Percentiles rank a stretch among this genome's conserved stretches.
phyloP scores from a whole-genome alignment of 495 filamentous ascomycete genomes.

The Penicillium subrubescens region DNA sequence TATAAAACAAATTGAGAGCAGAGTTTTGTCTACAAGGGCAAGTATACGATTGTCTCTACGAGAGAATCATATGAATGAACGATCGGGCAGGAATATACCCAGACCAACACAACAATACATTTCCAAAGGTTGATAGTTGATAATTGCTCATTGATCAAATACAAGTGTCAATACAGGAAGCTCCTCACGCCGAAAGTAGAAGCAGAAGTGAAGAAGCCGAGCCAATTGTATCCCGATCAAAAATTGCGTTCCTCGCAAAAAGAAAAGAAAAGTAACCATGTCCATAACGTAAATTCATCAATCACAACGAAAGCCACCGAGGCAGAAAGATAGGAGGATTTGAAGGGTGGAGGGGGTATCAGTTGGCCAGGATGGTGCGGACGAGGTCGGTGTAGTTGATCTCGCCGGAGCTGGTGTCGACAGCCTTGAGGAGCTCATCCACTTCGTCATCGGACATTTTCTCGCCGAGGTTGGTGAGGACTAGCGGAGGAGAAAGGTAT shows the following conservation, averaged over 20 bases:
- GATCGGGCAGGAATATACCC: background rate
- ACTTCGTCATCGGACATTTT: slow-evolving; percentile 99
- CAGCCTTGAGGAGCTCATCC: slow-evolving; percentile 95
- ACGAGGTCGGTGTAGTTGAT: slow-evolving; percentile 97
- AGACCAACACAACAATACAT: slow-evolving; percentile 1
- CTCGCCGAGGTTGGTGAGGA: slow-evolving; percentile 95
- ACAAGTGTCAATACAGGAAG: background rate
- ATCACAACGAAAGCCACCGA: background rate
- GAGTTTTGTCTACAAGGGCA: too few species aligned
- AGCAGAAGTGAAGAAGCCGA: slow-evolving; percentile 14
- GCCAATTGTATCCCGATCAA: slow-evolving; percentile 7
- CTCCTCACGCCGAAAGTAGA: slow-evolving; percentile 4
- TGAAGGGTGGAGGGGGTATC: slow-evolving; percentile 30
- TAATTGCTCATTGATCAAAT: slow-evolving; percentile 1
- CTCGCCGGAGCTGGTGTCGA: slow-evolving; percentile 90
- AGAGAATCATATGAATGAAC: background rate
- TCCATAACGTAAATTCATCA: slow-evolving; percentile 24
- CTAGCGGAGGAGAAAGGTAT: slow-evolving; percentile 38
- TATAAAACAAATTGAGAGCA: background rate
- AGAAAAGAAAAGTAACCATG: slow-evolving; percentile 12
- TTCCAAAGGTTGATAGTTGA: background rate
- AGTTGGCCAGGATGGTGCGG: slow-evolving; percentile 92
- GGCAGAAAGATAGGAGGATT: background rate
- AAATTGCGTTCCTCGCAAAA: slow-evolving; percentile 6
- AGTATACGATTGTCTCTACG: background rate